These are phyloP conservation scores for Diaporthe citrichinensis DNA, from an alignment of 2,329 filamentous ascomycete genomes.

Conservation along the genomic window DNA sequence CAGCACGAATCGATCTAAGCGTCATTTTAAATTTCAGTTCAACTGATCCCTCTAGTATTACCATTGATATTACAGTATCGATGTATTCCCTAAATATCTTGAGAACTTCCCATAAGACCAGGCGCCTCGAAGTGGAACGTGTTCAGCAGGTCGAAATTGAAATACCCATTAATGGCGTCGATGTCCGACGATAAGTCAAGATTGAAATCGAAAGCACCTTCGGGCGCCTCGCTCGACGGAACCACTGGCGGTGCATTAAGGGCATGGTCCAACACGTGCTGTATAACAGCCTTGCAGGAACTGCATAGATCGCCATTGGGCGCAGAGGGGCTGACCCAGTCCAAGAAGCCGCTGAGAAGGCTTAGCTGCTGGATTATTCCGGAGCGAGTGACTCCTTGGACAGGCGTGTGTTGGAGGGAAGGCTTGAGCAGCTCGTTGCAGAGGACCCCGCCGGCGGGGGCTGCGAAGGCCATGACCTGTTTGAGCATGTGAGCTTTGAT, in stretches of 20 bases:
- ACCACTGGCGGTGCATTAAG: conserved; percentile 54
- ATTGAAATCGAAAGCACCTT: conserved; percentile 51
- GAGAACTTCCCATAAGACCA: neutral
- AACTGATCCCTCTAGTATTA: too few species aligned
- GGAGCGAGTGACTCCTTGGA: conserved; percentile 58
- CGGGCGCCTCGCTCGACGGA: conserved; percentile 43
- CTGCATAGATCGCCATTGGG: conserved; percentile 64
- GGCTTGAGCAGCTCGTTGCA: conserved; percentile 65
- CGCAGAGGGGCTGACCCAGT: conserved; percentile 63
- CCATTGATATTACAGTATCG: too few species aligned
- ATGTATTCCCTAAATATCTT: neutral
- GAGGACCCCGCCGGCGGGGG: conserved; percentile 63
- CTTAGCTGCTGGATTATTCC: conserved; percentile 66
- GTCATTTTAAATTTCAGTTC: too few species aligned
- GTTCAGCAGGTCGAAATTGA: conserved; percentile 64
- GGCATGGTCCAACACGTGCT: conserved; percentile 64
- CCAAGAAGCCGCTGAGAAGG: conserved; percentile 64
- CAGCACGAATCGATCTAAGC: accelerated
- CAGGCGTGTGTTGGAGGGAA: conserved; percentile 51
- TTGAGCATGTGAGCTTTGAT: neutral
- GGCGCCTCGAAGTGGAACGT: conserved; percentile 57
- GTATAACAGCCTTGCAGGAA: conserved; percentile 62
- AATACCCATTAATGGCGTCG: conserved; percentile 47
- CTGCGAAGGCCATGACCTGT: conserved; percentile 64
- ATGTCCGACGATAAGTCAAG: conserved; percentile 41